A percentile compares a stretch with the other conserved stretches of the same genome.
These are phyloP conservation scores for Zarea fungicola DNA, from an alignment of 2,329 filamentous ascomycete genomes.

Conservation along the genomic window DNA sequence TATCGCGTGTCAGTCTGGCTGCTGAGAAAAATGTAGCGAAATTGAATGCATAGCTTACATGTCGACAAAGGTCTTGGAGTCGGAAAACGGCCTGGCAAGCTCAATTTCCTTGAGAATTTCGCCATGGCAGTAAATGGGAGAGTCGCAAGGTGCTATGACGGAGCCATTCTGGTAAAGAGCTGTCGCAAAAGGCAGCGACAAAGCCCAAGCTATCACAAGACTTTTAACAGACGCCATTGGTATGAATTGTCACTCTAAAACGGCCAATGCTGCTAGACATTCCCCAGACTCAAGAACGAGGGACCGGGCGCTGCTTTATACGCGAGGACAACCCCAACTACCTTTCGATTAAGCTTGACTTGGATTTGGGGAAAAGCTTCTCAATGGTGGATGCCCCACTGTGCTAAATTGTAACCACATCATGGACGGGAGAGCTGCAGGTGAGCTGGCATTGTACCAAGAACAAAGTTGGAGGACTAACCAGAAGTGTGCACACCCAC, in stretches of 20 bases:
- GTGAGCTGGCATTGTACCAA: neutral
- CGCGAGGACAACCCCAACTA: too few relatives aligned
- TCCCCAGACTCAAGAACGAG: too few relatives aligned
- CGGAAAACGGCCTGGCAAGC: constrained; percentile 57
- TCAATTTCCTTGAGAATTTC: constrained; percentile 58
- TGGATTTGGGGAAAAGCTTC: neutral
- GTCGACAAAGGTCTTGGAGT: constrained; percentile 69
- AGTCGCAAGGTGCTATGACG: constrained; percentile 60
- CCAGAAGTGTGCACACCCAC: too few relatives aligned
- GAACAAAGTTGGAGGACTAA: too few relatives aligned
- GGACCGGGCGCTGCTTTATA: neutral
- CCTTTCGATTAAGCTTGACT: neutral
- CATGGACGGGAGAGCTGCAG: too few relatives aligned
- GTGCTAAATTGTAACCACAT: constrained; percentile 1
- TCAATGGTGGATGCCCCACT: constrained; percentile 4
- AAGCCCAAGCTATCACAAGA: constrained; percentile 23
- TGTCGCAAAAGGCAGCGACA: constrained; percentile 25
- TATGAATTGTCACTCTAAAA: neutral
- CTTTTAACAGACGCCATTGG: constrained; percentile 23
- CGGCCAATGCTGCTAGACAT: neutral
- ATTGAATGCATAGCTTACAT: constrained; percentile 39
- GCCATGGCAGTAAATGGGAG: constrained; percentile 62
- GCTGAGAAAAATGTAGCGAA: neutral
- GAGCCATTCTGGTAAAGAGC: constrained; percentile 57
- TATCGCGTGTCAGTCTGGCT: constrained; percentile 6